phyloP scores from a whole-genome alignment of 306 rosid species.

The Biancaea sappan region DNA sequence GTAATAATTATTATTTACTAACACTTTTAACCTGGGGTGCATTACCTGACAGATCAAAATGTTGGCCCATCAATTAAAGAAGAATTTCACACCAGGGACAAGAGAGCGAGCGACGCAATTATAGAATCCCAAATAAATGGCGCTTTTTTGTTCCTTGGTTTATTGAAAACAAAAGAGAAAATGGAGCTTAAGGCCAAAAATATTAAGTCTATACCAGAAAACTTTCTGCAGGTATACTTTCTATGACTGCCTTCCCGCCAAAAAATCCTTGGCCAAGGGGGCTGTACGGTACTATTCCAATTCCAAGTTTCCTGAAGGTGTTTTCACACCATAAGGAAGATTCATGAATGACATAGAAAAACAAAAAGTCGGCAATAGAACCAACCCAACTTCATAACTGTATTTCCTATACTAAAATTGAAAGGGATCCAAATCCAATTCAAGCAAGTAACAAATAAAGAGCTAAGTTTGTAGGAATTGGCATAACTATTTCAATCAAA shows the following conservation, averaged over 20 bases:
- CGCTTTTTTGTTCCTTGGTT: neutral
- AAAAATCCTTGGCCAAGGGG: constrained; percentile 94
- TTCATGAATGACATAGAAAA: constrained; percentile 6
- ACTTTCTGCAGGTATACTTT: constrained; percentile 63
- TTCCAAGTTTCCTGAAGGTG: constrained; percentile 68
- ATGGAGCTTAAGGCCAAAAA: neutral
- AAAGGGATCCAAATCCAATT: neutral
- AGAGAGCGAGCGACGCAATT: neutral
- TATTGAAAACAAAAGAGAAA: neutral
- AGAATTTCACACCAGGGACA: constrained; percentile 12
- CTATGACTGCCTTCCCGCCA: constrained; percentile 70
- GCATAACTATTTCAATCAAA: neutral
- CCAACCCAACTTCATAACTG: neutral
- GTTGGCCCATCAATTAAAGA: constrained; percentile 9
- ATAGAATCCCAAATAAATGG: neutral
- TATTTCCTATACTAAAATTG: neutral
- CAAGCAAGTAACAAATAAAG: neutral
- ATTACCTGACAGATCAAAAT: constrained; percentile 38
- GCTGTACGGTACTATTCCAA: constrained; percentile 82
- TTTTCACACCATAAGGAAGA: constrained; percentile 19
- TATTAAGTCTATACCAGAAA: constrained; percentile 38
- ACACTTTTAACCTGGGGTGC: constrained; percentile 63
- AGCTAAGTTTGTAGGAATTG: neutral
- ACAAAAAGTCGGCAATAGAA: neutral
- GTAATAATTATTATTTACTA: too few species aligned